These are phyloP conservation scores for Glycyrrhiza uralensis DNA, from an alignment of 306 rosid species.

Conservation along the genomic window DNA sequence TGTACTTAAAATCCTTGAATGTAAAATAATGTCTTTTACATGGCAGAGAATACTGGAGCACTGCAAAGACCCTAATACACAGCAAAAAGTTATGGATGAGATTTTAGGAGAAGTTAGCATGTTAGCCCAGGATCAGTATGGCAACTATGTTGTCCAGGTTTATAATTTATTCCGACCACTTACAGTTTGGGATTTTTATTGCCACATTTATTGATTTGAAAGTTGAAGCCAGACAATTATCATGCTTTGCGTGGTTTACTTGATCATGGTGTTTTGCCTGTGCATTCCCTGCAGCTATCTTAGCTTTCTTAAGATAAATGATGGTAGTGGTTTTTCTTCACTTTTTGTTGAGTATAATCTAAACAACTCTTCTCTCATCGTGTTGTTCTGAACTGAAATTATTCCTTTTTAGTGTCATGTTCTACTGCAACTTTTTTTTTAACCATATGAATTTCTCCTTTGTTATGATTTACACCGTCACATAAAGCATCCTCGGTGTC, in stretches of 20 bases:
- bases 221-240: not conserved
- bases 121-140: slow-evolving; percentile 94
- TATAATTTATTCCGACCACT: slow-evolving; percentile 15
- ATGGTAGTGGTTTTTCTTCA: not conserved
- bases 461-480: not conserved
- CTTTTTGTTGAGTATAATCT: not conserved
- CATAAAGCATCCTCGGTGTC: not conserved
- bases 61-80: slow-evolving; percentile 66
- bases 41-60: slow-evolving; percentile 86
- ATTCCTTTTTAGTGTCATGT: not conserved
- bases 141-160: slow-evolving; percentile 93
- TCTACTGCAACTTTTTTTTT: not conserved
- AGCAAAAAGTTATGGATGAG: slow-evolving; percentile 84
- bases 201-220: not conserved
- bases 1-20: not conserved
- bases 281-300: not conserved
- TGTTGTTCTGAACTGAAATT: not conserved
- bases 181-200: not conserved
- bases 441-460: not conserved
- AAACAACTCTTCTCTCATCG: not conserved
- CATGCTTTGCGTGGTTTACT: not conserved
- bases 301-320: not conserved
- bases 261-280: not conserved
- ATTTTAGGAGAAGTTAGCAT: no score
- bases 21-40: not conserved